These are phyloP conservation scores for Breynia disticha DNA, from an alignment of 441 rosid genomes.

Conservation along the genomic window DNA sequence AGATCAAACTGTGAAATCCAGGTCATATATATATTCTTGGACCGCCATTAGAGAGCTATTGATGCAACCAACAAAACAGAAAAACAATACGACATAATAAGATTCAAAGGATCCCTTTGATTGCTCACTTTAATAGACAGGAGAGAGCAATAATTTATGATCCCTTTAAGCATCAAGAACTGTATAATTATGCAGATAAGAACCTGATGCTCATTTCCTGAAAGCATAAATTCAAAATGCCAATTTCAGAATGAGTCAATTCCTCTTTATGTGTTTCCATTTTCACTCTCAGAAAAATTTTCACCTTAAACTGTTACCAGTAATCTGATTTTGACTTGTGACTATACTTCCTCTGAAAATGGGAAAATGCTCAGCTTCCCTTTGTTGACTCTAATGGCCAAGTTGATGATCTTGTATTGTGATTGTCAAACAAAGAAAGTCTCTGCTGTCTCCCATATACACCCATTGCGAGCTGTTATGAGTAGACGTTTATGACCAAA, in stretches of 20 bases:
- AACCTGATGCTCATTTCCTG: slow-evolving; percentile 32
- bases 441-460: no score
- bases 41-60: slow-evolving; percentile 17
- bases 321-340: no score
- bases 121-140: slow-evolving; percentile 17
- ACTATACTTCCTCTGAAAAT: no score
- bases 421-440: no score
- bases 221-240: slow-evolving; percentile 19
- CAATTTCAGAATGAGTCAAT: neutral
- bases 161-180: slow-evolving; percentile 31
- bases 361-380: no score
- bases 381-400: no score
- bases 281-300: neutral
- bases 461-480: no score
- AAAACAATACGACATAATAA: slow-evolving; percentile 1
- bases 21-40: slow-evolving; percentile 10
- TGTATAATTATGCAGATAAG: slow-evolving; percentile 28
- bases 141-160: slow-evolving; percentile 28
- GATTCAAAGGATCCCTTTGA: slow-evolving; percentile 24
- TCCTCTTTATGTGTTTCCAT: neutral
- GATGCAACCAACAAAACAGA: slow-evolving; percentile 13
- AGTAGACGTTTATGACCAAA: no score
- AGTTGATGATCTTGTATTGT: no score
- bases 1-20: slow-evolving; percentile 4
- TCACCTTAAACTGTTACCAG: no score